A percentile compares a stretch with the other conserved stretches of the same genome.
Conservation (phyloP, 75 land plant genomes). For the Pinus albicaulis region DNA sequence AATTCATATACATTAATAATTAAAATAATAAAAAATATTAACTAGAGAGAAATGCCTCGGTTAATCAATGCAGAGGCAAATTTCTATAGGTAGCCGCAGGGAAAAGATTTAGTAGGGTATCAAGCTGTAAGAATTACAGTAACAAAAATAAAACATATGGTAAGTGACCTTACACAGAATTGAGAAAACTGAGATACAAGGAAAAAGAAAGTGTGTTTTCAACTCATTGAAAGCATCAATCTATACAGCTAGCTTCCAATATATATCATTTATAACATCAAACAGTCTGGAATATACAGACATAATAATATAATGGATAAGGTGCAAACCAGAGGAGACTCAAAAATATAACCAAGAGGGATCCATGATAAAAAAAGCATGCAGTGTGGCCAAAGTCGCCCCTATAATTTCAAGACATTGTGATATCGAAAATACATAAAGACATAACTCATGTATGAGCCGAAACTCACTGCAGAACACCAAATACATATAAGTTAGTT, state of each 20-base stretch:
- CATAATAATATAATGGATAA: conserved; percentile 1
- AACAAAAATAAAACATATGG: background rate
- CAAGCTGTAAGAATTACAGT: conserved; percentile 54
- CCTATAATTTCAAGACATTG: conserved; percentile 91
- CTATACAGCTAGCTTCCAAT: too few relatives aligned
- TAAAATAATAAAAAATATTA: background rate
- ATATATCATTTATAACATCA: background rate
- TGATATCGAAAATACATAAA: conserved; percentile 91
- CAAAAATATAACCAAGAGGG: conserved; percentile 94
- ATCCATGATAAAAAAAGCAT: conserved; percentile 99
- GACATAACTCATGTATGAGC: conserved; percentile 97
- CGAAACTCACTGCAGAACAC: conserved; percentile 82
- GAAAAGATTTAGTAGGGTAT: conserved; percentile 82
- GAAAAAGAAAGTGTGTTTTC: background rate
- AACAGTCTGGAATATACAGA: background rate
- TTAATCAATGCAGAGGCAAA: conserved; percentile 86
- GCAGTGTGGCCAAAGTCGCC: conserved; percentile 87
- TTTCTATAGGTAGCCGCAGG: conserved; percentile 82
- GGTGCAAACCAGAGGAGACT: conserved; percentile 83
- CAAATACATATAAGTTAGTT: conserved; percentile 8
- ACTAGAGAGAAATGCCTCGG: conserved; percentile 63
- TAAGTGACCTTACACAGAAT: conserved; percentile 3
- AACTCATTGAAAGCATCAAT: background rate
- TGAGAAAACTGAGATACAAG: background rate
- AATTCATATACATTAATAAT: background rate